These are phyloP conservation scores for Begonia loranthoides DNA, from an alignment of 306 rosid species.

Conservation along the genomic window DNA sequence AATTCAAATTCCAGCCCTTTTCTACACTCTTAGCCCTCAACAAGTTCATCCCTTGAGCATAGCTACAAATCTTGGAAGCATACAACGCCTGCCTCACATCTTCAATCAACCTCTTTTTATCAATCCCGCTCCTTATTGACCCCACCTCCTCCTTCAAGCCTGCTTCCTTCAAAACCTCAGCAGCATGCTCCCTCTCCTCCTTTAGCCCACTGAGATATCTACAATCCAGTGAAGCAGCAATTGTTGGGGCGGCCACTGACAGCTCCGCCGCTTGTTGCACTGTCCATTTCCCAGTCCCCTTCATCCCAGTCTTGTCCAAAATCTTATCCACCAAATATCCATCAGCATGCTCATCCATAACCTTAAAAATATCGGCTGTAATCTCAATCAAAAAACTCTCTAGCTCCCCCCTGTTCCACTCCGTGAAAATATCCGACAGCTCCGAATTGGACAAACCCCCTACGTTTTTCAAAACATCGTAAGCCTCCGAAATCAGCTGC, in stretches of 20 bases:
- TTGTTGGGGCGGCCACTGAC: conserved; percentile 75
- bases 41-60: conserved; percentile 92
- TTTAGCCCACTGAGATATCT: conserved; percentile 76
- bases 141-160: conserved; percentile 54
- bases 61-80: conserved; percentile 90
- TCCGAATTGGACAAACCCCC: conserved; percentile 62
- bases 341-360: conserved; percentile 45
- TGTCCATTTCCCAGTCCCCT: conserved; percentile 94
- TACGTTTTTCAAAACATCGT: conserved; percentile 68
- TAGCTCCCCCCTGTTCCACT: conserved; percentile 82
- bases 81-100: conserved; percentile 92
- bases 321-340: conserved; percentile 80
- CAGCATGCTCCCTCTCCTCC: conserved; percentile 83
- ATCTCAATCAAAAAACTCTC: conserved; percentile 82
- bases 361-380: conserved; percentile 77
- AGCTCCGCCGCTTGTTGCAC: conserved; percentile 97
- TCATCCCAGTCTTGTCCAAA: conserved; percentile 88
- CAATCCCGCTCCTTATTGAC: conserved; percentile 29
- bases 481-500: conserved; percentile 89
- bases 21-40: conserved; percentile 76
- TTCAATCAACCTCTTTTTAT: conserved; percentile 71
- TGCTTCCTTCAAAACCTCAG: conserved; percentile 46
- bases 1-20: conserved; percentile 77
- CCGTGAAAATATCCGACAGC: conserved; percentile 44
- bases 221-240: conserved; percentile 81